Conservation (phyloP, 352 stramenopile species). For the Phytophthora tubulina region DNA sequence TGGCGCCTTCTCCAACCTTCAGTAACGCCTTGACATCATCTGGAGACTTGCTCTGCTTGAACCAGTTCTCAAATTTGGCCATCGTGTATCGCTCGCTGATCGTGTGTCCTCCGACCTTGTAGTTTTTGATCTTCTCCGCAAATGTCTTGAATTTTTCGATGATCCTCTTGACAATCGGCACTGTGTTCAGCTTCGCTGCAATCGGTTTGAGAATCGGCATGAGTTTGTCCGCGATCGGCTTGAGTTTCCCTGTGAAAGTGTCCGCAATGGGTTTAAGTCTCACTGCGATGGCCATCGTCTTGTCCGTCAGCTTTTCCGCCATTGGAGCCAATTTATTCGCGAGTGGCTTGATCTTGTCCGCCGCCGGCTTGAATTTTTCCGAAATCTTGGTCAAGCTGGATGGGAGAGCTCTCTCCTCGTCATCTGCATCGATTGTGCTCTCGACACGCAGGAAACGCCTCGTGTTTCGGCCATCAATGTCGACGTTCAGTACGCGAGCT, state of each 20-base stretch:
- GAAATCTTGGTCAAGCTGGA: constrained; percentile 11
- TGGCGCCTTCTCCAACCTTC: constrained; percentile 18
- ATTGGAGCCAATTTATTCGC: constrained; percentile 14
- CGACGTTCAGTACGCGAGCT: constrained; percentile 1
- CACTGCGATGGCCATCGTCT: constrained; percentile 20
- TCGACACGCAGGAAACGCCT: constrained; percentile 16
- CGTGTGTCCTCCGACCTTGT: constrained; percentile 17
- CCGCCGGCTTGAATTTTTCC: constrained; percentile 26
- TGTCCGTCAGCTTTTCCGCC: constrained; percentile 23
- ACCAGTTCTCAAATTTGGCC: constrained; percentile 34
- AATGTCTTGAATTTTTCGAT: constrained; percentile 21
- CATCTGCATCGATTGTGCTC: not conserved
- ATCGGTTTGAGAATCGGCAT: constrained; percentile 31
- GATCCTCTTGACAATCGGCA: constrained; percentile 11
- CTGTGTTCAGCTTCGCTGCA: constrained; percentile 20
- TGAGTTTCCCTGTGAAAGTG: constrained; percentile 29
- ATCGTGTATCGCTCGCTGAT: constrained; percentile 29
- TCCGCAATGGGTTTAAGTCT: constrained; percentile 26
- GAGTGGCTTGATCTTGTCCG: constrained; percentile 14
- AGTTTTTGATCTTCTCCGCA: constrained; percentile 28
- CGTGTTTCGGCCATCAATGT: not conserved
- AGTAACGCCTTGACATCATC: constrained; percentile 31
- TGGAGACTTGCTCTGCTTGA: constrained; percentile 28
- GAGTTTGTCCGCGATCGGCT: constrained; percentile 29
- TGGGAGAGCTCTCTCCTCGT: constrained; percentile 20